Evolutionary conservation across 495 filamentous ascomycete species (phyloP).

Genomic region (Aspergillus heteromorphus): DNA sequence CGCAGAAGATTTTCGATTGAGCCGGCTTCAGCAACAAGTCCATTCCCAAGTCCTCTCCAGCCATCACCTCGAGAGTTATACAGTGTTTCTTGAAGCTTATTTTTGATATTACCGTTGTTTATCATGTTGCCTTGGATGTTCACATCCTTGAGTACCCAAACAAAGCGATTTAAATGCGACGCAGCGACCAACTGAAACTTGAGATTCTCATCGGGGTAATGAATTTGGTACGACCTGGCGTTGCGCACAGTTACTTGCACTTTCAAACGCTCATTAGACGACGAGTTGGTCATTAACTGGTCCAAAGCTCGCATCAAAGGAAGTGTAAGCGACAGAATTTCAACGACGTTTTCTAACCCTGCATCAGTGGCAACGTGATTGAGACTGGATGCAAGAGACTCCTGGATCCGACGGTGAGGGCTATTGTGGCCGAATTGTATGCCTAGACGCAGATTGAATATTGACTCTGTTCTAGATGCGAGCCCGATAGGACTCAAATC

Average conservation of each 20-base stretch:
- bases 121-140: conserved; percentile 14
- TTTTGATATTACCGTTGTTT: conserved; percentile 14
- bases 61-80: conserved; percentile 41
- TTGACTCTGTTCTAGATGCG: conserved; percentile 18
- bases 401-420: conserved; percentile 69
- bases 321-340: conserved; percentile 55
- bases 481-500: conserved; percentile 20
- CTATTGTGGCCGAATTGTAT: conserved; percentile 56
- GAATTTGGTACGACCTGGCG: conserved; percentile 39
- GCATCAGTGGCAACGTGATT: conserved; percentile 44
- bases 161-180: conserved; percentile 24
- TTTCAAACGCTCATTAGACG: conserved; percentile 19
- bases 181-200: conserved; percentile 33
- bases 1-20: conserved; percentile 39
- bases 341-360: conserved; percentile 51
- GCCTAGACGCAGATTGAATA: conserved; percentile 28
- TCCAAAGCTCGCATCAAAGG: conserved; percentile 63
- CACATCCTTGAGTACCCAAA: conserved; percentile 41
- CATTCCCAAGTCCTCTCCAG: conserved; percentile 46
- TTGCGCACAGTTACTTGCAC: conserved; percentile 37
- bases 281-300: conserved; percentile 26
- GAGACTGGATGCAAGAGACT: conserved; percentile 56
- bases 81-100: conserved; percentile 26
- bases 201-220: conserved; percentile 33
- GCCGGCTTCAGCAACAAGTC: conserved; percentile 33